phyloP scores from a whole-genome alignment of 495 filamentous ascomycete species.

The Aspergillus wentii region DNA sequence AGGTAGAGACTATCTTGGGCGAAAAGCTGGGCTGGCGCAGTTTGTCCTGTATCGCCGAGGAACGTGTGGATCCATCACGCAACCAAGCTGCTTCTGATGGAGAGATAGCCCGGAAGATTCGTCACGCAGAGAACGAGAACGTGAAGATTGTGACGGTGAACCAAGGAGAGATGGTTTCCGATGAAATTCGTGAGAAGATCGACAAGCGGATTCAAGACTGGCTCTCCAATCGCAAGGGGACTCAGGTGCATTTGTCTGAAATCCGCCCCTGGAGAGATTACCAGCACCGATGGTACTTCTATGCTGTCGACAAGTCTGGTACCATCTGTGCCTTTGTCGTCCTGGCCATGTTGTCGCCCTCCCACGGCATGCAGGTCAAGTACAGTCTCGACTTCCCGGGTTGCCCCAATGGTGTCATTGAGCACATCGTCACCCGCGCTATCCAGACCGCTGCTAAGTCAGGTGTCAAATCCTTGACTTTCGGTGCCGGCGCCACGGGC shows the following conservation, averaged over 20 bases:
- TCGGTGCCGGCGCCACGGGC: conserved; percentile 68
- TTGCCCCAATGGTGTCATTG: conserved; percentile 73
- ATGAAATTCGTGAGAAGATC: conserved; percentile 58
- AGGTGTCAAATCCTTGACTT: conserved; percentile 66
- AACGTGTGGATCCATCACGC: conserved; percentile 63
- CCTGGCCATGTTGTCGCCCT: conserved; percentile 66
- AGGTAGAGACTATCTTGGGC: conserved; percentile 69
- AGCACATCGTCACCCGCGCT: conserved; percentile 71
- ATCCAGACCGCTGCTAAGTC: conserved; percentile 60
- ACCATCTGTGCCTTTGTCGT: conserved; percentile 68
- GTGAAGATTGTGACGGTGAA: conserved; percentile 65
- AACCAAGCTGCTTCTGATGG: conserved; percentile 49
- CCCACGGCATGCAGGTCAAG: conserved; percentile 83
- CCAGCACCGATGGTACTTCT: conserved; percentile 76
- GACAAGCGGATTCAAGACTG: conserved; percentile 72
- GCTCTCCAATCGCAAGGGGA: conserved; percentile 72
- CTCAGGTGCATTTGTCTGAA: conserved; percentile 79
- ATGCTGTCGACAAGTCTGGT: conserved; percentile 61
- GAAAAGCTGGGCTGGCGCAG: conserved; percentile 76
- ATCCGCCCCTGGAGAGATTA: conserved; percentile 77
- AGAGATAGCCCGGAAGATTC: conserved; percentile 64
- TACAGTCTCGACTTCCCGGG: conserved; percentile 82
- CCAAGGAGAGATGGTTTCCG: conserved; percentile 53
- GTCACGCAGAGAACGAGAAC: conserved; percentile 72
- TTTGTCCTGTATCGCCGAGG: conserved; percentile 77